Evolutionary conservation across 257 asterid genomes (phyloP), one percentile per base, ranked within the genome.

Genomic region (Scutellaria galericulata): DNA sequence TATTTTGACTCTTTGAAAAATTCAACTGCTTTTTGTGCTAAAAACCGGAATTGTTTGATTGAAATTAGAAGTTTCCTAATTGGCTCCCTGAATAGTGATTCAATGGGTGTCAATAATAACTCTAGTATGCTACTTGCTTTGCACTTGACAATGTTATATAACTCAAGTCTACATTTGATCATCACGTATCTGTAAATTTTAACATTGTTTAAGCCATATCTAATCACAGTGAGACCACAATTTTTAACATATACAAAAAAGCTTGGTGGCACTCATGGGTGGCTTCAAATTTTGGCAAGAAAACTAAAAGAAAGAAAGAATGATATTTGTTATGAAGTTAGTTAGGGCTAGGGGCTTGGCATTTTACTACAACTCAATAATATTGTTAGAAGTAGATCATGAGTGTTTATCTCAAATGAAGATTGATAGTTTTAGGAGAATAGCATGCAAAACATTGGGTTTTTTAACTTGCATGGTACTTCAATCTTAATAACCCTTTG

Each of bases 311-410:
- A 24, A 20, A 18, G 50, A 22, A 44, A 45, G 41, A 9, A 44
- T 6, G 6, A 44, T 44, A 64, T 27, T 24, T 24, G 5, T 44
- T 11, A 7, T 63, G 54, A 62, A 62, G 48, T 15, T 3, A n/a
- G 67, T 39, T 15, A 18, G 35, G n/a, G 67, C n/a, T 15, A 18
- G 35, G n/a, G n/a, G n/a, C 66, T 60, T 60, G 54, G 54, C 54
- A 44, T 42, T 63, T 42, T 18, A 63, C 41, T 10, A 2, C 12
- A 22, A 41, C 27, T 41, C 13, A 15, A 11, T 9, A 57, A 57
- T 57, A 27, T 15, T 57, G 27, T 37, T 9, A 31, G 37, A 31
- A 4, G 37, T 4, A 31, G 5, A 31, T 31, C 37, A 31, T 2
- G 5, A 2, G 37, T 31, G 4, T 31, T 31, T 31, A 31, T 31